A percentile compares a stretch with the other conserved stretches of the same genome.
Evolutionary conservation across 306 rosid species (phyloP).

Genomic region (Vigna radiata): DNA sequence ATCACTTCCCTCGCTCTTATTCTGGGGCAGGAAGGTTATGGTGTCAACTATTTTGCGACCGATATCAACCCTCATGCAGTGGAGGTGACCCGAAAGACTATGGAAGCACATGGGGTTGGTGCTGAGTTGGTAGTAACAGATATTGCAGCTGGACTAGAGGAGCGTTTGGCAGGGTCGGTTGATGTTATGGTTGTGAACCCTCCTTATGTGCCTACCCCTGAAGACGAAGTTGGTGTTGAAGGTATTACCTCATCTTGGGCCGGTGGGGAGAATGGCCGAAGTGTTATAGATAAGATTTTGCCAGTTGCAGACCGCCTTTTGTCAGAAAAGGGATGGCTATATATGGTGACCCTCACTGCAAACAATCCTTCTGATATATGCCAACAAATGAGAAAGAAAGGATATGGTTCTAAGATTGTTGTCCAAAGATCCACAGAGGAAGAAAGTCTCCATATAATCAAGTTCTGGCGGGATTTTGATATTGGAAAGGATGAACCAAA

Average conservation of each 20-base stretch:
- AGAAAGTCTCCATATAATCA: conserved; percentile 88
- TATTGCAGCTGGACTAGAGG: conserved; percentile 79
- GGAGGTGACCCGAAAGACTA: conserved; percentile 70
- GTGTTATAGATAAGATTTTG: conserved; percentile 79
- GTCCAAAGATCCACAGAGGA: conserved; percentile 93
- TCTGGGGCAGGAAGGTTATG: conserved; percentile 66
- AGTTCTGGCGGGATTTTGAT: conserved; percentile 83
- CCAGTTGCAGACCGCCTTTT: conserved; percentile 75
- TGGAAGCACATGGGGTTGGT: conserved; percentile 84
- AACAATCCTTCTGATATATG: conserved; percentile 86
- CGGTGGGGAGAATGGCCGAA: conserved; percentile 93
- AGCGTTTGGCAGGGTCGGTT: conserved; percentile 76
- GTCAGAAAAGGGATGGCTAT: conserved; percentile 91
- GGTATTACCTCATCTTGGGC: conserved; percentile 94
- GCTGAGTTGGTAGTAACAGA: conserved; percentile 81
- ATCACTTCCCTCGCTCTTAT: conserved; percentile 94
- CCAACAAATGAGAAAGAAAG: conserved; percentile 73
- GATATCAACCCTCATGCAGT: conserved; percentile 85
- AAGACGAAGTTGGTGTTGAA: conserved; percentile 83
- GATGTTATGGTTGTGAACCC: conserved; percentile 96
- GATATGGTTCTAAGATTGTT: conserved; percentile 81
- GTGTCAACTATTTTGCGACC: conserved; percentile 73
- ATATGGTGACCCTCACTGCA: conserved; percentile 81
- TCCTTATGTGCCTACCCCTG: conserved; percentile 97
- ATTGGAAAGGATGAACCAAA: conserved; percentile 35